Base-by-base conservation (phyloP, 2,329 filamentous ascomycete genomes). In the Rosellinia necatrix region DNA sequence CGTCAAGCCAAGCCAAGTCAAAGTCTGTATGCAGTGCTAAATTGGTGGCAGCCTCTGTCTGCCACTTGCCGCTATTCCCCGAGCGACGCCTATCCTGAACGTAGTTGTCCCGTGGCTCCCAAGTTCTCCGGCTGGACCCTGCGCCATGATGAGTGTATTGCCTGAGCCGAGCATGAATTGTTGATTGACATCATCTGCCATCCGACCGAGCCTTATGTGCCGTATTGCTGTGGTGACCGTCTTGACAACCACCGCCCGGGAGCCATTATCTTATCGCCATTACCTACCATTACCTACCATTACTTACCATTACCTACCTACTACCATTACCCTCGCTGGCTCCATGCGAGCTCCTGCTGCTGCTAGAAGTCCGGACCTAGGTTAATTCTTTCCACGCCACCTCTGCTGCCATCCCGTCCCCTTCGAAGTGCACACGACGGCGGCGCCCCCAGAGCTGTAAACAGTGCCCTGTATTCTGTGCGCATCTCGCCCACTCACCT, bases 101-200 rank as follows among this genome's bases (percentile, higher is more conserved):
- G 40, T 43, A 37, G 19, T 17, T 22, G 22, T 30, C 27, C 24
- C 19, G 15, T 13, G 13, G 34, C 19, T 12, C 34, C 21, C n/a
- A 35, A 34, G 13, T 12, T 24, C 17, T 35, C 25, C 40, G n/a
- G 13, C 41, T 43, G 37, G 40, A 30, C 21, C 25, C 24, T 24
- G 21, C 22, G 24, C 29, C 12, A 30, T 37, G 25, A 27, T 46
- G 44, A 49, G 35, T 49, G 32, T 34, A 35, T 53, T 22, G n/a
- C 37, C 37, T 12, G 19, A 29, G 13, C 38, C n/a, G n/a, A n/a
- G 25, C 19, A 24, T 25, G 43, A 30, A n/a, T 50, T 48, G 24
- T 53, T 57, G 55, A 53, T 34, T 58, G 49, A 53, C 55, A 58
- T 53, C 49, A 49, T 49, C 38, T 29, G 19, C 49, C 25, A 32